phyloP scores from a whole-genome alignment of 1,284 basidiomycete genomes.

The Apiotrichum sp. region DNA sequence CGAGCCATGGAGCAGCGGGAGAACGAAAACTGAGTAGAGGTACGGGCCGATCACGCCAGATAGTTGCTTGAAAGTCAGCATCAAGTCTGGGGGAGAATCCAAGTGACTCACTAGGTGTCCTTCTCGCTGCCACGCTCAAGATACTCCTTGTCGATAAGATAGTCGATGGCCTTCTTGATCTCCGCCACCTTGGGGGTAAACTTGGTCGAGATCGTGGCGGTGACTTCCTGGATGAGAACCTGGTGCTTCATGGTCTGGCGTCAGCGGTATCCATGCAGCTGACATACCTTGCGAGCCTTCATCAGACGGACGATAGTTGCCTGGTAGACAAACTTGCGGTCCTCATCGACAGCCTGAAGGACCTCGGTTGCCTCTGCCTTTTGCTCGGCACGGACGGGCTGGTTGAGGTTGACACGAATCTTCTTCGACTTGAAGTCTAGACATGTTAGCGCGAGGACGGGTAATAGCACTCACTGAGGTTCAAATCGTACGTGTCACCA shows the following conservation, averaged over 20 bases:
- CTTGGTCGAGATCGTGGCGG: slow-evolving; percentile 66
- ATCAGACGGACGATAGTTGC: slow-evolving; percentile 97
- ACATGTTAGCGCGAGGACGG: neutral
- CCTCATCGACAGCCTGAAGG: slow-evolving; percentile 92
- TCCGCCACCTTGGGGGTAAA: slow-evolving; percentile 43
- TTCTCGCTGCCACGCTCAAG: slow-evolving; percentile 80
- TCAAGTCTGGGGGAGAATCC: neutral
- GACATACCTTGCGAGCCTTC: slow-evolving; percentile 73
- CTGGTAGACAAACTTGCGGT: slow-evolving; percentile 94
- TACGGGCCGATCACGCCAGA: slow-evolving; percentile 20
- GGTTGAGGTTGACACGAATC: slow-evolving; percentile 72
- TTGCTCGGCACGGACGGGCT: slow-evolving; percentile 88
- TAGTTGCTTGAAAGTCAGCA: slow-evolving; percentile 23
- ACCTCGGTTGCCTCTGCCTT: slow-evolving; percentile 89
- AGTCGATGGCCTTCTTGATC: slow-evolving; percentile 80
- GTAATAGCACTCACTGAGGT: slow-evolving; percentile 50
- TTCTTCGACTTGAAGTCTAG: slow-evolving; percentile 92
- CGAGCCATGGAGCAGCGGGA: too few relatives aligned
- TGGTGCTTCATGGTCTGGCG: slow-evolving; percentile 89
- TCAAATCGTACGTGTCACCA: slow-evolving; percentile 77
- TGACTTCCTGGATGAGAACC: slow-evolving; percentile 87
- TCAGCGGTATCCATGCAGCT: neutral
- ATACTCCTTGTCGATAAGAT: slow-evolving; percentile 94
- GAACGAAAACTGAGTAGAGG: neutral
- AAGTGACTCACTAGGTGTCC: slow-evolving; percentile 24